Base-by-base conservation (phyloP, 2,329 filamentous ascomycete species). In the Thielaviopsis musarum region DNA sequence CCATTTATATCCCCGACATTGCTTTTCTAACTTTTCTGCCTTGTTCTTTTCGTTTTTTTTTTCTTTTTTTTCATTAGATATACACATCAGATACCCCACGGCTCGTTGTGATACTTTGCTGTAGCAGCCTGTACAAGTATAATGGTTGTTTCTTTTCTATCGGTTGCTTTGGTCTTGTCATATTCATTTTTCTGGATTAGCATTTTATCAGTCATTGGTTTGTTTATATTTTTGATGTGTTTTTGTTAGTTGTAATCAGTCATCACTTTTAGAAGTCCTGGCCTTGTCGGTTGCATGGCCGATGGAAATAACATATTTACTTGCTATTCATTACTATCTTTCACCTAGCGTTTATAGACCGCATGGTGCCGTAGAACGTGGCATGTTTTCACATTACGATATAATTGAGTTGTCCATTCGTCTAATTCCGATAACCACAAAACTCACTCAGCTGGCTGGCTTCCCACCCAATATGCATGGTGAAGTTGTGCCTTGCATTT, bases 71-170 rank as follows among this genome's bases (percentile, higher is more conserved):
- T 12, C 30, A 34, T 52, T 57, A 52, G 45, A 57, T 52, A 52
- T 57, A 51, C 34, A 57, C 55, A 57, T 57, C 45, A 30, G 41
- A 57, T 57, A 57, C 55, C 55, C 55, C 26, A 19, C 41, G 45
- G 45, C 38, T 21, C 15, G 55, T 52, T 52, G 19, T 21, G 26
- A 34, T 34, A 52, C 13, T 22, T 24, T 41, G 19, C 51, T 34
- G 52, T 49, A 17, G 9, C 49, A 19, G 26, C 28, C 24, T 45
- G 22, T 51, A 9, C 19, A 38, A 5, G 22, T 51, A 9, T 26
- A 38, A 5, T 41, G 17, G 56, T 7, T 21, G 49, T 52, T 34
- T 52, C 13, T 48, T 58, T 58, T 51, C 5, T 19, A 15, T 15
- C 28, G 26, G 28, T 54, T 19, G 41, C 17, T 49, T 21, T 49